These are phyloP conservation scores for Cladosporium colombiae DNA, from an alignment of 2,329 filamentous ascomycete species.

Conservation along the genomic window DNA sequence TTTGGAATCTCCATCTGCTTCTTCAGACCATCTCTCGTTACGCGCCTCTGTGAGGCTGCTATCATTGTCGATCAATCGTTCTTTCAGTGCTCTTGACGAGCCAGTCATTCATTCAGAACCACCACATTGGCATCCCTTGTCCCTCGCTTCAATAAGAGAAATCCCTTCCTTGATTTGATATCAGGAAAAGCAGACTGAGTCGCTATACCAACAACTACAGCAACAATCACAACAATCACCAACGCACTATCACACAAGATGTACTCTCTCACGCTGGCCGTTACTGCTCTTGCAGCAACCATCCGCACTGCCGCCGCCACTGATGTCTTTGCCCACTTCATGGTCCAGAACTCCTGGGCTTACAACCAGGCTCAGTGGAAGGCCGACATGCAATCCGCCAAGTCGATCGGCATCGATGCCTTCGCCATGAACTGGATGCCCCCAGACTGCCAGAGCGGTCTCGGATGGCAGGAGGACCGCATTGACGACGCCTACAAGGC, in stretches of 20 bases:
- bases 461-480: conserved; percentile 37
- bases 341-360: conserved; percentile 40
- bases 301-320: conserved; percentile 32
- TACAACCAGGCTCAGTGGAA: conserved; percentile 38
- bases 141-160: not conserved
- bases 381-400: conserved; percentile 37
- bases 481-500: conserved; percentile 41
- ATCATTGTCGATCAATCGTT: conserved; percentile 8
- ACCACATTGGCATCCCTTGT: conserved; percentile 6
- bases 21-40: conserved; percentile 8
- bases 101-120: conserved; percentile 18
- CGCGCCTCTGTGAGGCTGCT: conserved; percentile 19
- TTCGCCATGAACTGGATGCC: conserved; percentile 43
- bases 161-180: conserved; percentile 11
- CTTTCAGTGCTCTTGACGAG: conserved; percentile 19
- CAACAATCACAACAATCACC: not conserved
- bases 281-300: conserved; percentile 19
- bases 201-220: not conserved
- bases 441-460: conserved; percentile 35
- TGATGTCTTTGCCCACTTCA: conserved; percentile 40
- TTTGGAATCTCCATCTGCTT: conserved; percentile 8
- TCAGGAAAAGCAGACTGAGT: conserved; percentile 5
- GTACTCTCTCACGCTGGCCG: conserved; percentile 15
- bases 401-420: conserved; percentile 40
- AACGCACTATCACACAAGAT: conserved; percentile 12